Percentiles rank a stretch among this genome's conserved stretches.
These are phyloP conservation scores for Elaeis oleifera DNA, from an alignment of 202 grass and related monocot genomes.

Conservation along the genomic window DNA sequence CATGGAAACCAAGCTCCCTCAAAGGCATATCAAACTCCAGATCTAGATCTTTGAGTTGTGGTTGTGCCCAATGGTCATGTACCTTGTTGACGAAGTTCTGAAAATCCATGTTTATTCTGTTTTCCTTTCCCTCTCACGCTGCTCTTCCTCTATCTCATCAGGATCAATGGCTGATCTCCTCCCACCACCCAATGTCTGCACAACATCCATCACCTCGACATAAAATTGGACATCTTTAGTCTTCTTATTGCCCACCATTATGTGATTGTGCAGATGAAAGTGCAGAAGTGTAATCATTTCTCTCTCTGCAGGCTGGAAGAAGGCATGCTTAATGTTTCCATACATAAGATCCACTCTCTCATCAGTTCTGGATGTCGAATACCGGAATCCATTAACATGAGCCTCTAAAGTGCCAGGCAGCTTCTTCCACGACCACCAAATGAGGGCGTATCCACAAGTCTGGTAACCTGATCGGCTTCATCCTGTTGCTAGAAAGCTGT, in stretches of 20 bases:
- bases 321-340: constrained; percentile 32
- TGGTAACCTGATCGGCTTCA: constrained; percentile 23
- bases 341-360: neutral
- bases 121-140: constrained; percentile 89
- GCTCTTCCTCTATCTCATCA: constrained; percentile 88
- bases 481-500: constrained; percentile 47
- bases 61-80: constrained; percentile 76
- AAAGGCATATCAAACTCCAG: constrained; percentile 86
- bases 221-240: constrained; percentile 92
- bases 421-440: neutral
- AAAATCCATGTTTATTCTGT: constrained; percentile 87
- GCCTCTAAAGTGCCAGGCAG: neutral
- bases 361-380: neutral
- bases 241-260: constrained; percentile 30
- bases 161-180: constrained; percentile 76
- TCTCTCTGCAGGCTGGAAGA: constrained; percentile 61
- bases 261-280: constrained; percentile 12
- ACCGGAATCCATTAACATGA: neutral
- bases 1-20: constrained; percentile 86
- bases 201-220: constrained; percentile 92
- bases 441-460: constrained; percentile 1
- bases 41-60: constrained; percentile 70
- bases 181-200: constrained; percentile 72
- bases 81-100: constrained; percentile 85
- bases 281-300: constrained; percentile 8